A percentile compares a stretch with the other conserved stretches of the same genome.
These are phyloP conservation scores for Arctium minus DNA, from an alignment of 129 eudicot species.

Conservation along the genomic window DNA sequence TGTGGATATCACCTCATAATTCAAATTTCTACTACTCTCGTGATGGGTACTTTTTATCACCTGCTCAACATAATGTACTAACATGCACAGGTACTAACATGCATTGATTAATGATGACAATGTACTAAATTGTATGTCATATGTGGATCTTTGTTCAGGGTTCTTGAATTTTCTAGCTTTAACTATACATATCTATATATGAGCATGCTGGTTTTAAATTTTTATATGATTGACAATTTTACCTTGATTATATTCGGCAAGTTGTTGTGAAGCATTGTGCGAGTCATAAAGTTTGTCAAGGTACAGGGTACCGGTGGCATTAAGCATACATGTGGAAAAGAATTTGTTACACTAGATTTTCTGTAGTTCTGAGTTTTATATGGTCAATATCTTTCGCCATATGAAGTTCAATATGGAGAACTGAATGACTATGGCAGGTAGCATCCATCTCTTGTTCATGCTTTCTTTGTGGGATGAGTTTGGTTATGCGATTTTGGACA, in stretches of 20 bases:
- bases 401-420: too few species aligned
- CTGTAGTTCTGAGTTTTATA: too few species aligned
- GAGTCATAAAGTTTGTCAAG: neutral
- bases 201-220: neutral
- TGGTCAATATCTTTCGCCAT: too few species aligned
- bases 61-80: neutral
- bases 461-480: too few species aligned
- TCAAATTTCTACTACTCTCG: neutral
- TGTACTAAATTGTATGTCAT: neutral
- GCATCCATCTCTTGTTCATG: too few species aligned
- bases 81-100: neutral
- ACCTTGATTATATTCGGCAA: neutral
- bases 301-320: neutral
- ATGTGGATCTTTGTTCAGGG: neutral
- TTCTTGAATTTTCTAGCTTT: neutral
- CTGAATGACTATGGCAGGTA: too few species aligned
- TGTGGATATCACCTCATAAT: neutral
- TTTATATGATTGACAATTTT: neutral
- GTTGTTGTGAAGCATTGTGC: neutral
- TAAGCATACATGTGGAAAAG: neutral
- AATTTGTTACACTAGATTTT: too few species aligned
- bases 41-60: neutral
- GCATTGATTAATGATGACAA: neutral
- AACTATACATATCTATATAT: neutral
- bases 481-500: too few species aligned